Evolutionary conservation across 2,329 filamentous ascomycete genomes (phyloP).

Genomic region (Exserohilum rostratum): DNA sequence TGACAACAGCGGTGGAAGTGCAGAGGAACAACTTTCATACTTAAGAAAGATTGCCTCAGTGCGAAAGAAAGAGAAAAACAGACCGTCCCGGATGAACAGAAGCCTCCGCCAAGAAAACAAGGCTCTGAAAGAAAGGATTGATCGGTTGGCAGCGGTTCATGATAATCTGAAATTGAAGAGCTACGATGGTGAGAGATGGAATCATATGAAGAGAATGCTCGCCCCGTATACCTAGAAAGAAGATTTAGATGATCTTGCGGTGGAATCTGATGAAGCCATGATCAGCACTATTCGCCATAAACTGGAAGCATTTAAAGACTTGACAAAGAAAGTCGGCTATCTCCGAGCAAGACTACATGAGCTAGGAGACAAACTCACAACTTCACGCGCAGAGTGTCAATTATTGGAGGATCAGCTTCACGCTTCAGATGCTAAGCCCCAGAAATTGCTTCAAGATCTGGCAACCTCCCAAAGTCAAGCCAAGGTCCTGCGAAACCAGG

Average conservation of each 20-base stretch:
- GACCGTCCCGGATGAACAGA: too few species aligned
- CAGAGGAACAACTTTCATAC: background rate
- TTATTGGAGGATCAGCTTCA: background rate
- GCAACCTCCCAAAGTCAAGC: background rate
- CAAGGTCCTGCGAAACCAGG: background rate
- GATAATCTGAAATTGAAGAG: background rate
- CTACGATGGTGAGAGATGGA: background rate
- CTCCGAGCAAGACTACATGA: background rate
- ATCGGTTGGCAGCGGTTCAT: background rate
- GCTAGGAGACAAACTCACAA: background rate
- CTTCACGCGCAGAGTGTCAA: background rate
- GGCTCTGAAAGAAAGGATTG: too few species aligned
- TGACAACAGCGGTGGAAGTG: background rate
- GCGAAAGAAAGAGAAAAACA: background rate
- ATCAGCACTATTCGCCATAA: background rate
- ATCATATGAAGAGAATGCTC: background rate
- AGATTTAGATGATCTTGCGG: background rate
- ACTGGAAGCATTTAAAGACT: background rate
- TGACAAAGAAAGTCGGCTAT: background rate
- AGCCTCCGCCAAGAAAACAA: too few species aligned
- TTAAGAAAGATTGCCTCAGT: background rate
- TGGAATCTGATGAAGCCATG: background rate
- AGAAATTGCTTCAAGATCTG: background rate
- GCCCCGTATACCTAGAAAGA: too few species aligned
- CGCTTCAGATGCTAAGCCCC: background rate